Base-by-base conservation (phyloP, 2,329 filamentous ascomycete species). In the Aspergillus glaucus region DNA sequence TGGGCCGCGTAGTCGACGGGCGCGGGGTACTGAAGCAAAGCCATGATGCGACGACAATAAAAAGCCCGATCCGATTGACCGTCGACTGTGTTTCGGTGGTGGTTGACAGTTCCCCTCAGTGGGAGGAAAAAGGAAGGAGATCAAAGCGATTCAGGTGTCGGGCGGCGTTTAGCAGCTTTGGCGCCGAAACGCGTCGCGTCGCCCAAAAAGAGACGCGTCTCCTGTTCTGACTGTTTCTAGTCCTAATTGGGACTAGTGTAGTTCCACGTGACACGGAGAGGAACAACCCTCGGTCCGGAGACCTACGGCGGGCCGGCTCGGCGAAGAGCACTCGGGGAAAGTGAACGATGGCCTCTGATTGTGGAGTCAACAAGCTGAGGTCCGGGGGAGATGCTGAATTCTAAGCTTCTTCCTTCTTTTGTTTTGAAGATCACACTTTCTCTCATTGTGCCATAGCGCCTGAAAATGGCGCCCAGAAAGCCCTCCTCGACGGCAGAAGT, bases 1-100 rank as follows among this genome's bases (percentile, higher is more conserved):
- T 98, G 93, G 62, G 84, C 83, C 63, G 84, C 81, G 74, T 98
- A 98, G 69, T 95, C 85, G 62, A 95, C 89, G 45, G 86, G 82
- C 59, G 84, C 79, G 65, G 80, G 84, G 70, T 86, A 86, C 57
- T 86, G 85, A 64, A 90, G 81, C 64, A 96, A 86, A 79, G 90
- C 86, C 92, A 96, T 96, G 51, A 60, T 73, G 71, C 61, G 60
- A 56, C 52, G 50, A 55, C 19, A 44, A 44, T 46, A 43, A 45
- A 47, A 44, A 49, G 42, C 57, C 54, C 49, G 51, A 50, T 56
- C 54, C 15, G 57, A 55, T 55, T 55, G 48, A 43, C 41, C 40
- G 45, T 50, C 48, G 45, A 45, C 54, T 53, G 49, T 53, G 45
- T 49, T 15, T 14, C 49, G 48, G 47, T 28, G 50, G 43, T 48